Conservation (phyloP, 2,329 filamentous ascomycete species). For the Zymoseptoria ardabiliae region DNA sequence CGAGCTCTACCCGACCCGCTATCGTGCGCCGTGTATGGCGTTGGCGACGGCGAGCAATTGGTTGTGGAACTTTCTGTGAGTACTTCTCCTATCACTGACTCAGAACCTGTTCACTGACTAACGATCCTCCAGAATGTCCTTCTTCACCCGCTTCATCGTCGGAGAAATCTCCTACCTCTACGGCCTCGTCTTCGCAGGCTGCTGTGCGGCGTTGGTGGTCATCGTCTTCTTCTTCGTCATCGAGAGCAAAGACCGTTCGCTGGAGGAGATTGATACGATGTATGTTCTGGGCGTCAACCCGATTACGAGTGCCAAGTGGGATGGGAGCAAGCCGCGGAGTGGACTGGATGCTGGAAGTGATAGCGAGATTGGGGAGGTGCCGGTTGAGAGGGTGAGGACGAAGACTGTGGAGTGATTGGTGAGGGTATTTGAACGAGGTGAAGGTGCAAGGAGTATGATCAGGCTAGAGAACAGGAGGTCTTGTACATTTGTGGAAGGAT, state of each 20-base stretch:
- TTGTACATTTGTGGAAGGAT: background rate
- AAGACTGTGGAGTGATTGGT: constrained; percentile 15
- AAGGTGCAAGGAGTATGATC: background rate
- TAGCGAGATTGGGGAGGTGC: constrained; percentile 5
- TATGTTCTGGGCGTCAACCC: constrained; percentile 31
- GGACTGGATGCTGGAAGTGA: constrained; percentile 11
- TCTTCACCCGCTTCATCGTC: constrained; percentile 34
- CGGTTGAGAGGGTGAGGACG: constrained; percentile 11
- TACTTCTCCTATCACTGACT: background rate
- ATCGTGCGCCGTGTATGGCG: constrained; percentile 39
- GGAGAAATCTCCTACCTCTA: constrained; percentile 34
- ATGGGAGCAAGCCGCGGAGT: constrained; percentile 25
- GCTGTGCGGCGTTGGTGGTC: constrained; percentile 27
- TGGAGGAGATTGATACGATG: constrained; percentile 38
- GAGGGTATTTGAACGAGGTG: background rate
- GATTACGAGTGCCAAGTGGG: constrained; percentile 25
- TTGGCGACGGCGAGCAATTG: constrained; percentile 40
- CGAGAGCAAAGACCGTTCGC: constrained; percentile 30
- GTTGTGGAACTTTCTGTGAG: constrained; percentile 35
- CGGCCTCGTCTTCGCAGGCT: constrained; percentile 34
- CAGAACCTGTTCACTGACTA: no score
- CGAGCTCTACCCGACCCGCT: constrained; percentile 31
- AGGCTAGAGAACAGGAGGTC: no score
- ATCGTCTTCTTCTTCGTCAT: constrained; percentile 36
- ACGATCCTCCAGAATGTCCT: constrained; percentile 20